Percentiles rank a stretch among this genome's conserved stretches.
Evolutionary conservation across 2,329 filamentous ascomycete species (phyloP).

Genomic region (Microcyclospora pomicola): DNA sequence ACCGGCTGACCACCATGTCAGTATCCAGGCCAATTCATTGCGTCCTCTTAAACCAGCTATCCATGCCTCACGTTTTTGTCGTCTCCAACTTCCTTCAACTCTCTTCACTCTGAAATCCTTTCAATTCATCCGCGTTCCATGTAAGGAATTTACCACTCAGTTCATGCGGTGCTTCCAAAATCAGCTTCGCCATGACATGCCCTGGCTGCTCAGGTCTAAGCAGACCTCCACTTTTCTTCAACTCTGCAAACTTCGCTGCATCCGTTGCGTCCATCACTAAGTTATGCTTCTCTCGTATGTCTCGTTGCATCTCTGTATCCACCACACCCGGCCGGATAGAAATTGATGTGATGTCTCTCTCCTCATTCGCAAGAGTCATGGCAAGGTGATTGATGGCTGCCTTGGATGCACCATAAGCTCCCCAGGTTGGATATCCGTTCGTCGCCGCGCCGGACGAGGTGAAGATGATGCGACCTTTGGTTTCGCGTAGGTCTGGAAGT

Average conservation of each 20-base stretch:
- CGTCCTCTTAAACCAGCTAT: neutral
- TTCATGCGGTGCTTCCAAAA: conserved; percentile 47
- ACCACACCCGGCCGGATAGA: conserved; percentile 67
- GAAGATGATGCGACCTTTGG: conserved; percentile 59
- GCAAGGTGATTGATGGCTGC: conserved; percentile 71
- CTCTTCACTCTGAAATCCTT: conserved; percentile 12
- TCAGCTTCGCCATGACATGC: conserved; percentile 69
- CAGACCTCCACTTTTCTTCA: conserved; percentile 57
- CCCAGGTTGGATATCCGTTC: conserved; percentile 58
- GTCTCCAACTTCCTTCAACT: neutral
- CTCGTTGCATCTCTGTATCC: conserved; percentile 81
- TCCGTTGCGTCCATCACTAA: conserved; percentile 45
- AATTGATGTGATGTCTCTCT: conserved; percentile 59
- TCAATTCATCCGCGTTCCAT: conserved; percentile 32
- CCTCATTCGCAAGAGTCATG: conserved; percentile 59
- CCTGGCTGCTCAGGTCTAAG: conserved; percentile 66
- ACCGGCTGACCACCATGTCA: neutral
- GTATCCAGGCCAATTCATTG: neutral
- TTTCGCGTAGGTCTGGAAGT: conserved; percentile 52
- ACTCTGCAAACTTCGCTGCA: conserved; percentile 50
- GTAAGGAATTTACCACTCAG: conserved; percentile 65
- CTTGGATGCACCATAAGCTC: conserved; percentile 69
- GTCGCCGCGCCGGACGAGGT: conserved; percentile 65
- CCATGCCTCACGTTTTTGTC: too few species aligned
- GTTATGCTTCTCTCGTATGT: conserved; percentile 60